A percentile compares a stretch with the other conserved stretches of the same genome.
phyloP scores from a whole-genome alignment of 192 early-diverging fungal genomes.

The Linnemannia exigua region DNA sequence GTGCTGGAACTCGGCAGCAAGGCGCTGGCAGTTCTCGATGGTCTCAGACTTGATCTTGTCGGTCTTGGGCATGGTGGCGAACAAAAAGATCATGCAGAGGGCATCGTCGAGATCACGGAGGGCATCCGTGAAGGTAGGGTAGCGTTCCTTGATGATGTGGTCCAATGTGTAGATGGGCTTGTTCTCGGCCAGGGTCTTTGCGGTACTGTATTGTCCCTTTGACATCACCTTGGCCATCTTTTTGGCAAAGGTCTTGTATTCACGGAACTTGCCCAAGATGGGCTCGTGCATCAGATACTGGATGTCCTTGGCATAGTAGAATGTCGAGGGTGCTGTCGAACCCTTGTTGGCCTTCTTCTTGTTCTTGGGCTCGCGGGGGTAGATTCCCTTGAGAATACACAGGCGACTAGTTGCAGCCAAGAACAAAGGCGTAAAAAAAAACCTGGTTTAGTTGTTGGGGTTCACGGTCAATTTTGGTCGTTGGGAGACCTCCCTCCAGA shows the following conservation, averaged over 20 bases:
- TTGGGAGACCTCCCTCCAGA: background rate
- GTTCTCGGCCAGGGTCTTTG: conserved; percentile 80
- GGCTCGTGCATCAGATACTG: conserved; percentile 96
- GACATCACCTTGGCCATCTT: conserved; percentile 90
- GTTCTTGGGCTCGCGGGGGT: conserved; percentile 95
- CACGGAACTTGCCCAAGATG: conserved; percentile 90
- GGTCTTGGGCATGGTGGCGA: conserved; percentile 89
- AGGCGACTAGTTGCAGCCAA: conserved; percentile 76
- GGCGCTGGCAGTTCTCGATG: conserved; percentile 82
- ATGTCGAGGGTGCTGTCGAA: conserved; percentile 86
- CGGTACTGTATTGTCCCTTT: conserved; percentile 84
- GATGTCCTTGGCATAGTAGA: conserved; percentile 97
- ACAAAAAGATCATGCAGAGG: conserved; percentile 96
- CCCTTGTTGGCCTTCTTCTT: conserved; percentile 95
- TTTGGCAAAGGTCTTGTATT: conserved; percentile 89
- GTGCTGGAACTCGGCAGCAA: conserved; percentile 95
- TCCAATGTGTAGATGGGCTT: conserved; percentile 91
- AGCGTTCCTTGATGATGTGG: conserved; percentile 95
- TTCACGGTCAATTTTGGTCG: background rate
- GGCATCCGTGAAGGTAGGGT: conserved; percentile 95
- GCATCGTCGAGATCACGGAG: conserved; percentile 97
- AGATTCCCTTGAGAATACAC: conserved; percentile 99
- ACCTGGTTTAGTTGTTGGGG: background rate
- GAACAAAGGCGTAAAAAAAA: background rate
- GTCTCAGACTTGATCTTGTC: conserved; percentile 70